These are phyloP conservation scores for Penicillium antarcticum DNA, from an alignment of 495 filamentous ascomycete genomes.

Conservation along the genomic window DNA sequence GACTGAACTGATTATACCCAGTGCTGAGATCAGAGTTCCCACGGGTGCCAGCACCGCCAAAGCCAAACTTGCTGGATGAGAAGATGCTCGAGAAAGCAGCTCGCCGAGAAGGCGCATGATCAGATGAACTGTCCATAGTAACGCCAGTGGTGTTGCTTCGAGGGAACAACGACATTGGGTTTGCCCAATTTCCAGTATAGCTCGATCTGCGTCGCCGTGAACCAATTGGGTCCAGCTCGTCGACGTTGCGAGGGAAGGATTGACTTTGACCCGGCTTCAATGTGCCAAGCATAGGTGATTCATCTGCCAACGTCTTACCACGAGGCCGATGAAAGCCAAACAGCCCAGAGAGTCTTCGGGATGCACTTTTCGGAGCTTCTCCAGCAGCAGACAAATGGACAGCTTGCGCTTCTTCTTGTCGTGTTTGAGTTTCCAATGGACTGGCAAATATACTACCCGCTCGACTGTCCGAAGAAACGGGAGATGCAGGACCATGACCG, in stretches of 20 bases:
- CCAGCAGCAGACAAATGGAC: conserved; percentile 36
- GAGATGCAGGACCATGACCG: conserved; percentile 62
- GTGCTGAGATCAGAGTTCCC: conserved; percentile 42
- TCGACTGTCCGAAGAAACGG: conserved; percentile 61
- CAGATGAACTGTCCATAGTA: conserved; percentile 43
- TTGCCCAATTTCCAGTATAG: conserved; percentile 59
- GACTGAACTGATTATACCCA: conserved; percentile 61
- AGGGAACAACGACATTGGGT: conserved; percentile 53
- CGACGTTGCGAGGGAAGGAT: conserved; percentile 70
- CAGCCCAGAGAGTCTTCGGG: conserved; percentile 54
- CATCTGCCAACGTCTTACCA: conserved; percentile 66
- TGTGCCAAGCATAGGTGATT: conserved; percentile 66
- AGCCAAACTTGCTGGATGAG: conserved; percentile 41
- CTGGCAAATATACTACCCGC: conserved; percentile 65
- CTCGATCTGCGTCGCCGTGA: conserved; percentile 61
- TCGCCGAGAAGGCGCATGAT: conserved; percentile 42
- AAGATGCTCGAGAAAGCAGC: conserved; percentile 46
- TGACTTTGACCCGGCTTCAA: conserved; percentile 76
- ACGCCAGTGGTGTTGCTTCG: conserved; percentile 41
- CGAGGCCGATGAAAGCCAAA: conserved; percentile 70
- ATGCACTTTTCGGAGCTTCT: conserved; percentile 45
- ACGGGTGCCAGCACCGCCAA: conserved; percentile 36
- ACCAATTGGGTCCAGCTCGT: conserved; percentile 68
- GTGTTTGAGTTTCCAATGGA: conserved; percentile 62
- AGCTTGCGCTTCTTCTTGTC: conserved; percentile 38